Evolutionary conservation across 108 stramenopile genomes (phyloP).

Genomic region (Craspedostauros australis): DNA sequence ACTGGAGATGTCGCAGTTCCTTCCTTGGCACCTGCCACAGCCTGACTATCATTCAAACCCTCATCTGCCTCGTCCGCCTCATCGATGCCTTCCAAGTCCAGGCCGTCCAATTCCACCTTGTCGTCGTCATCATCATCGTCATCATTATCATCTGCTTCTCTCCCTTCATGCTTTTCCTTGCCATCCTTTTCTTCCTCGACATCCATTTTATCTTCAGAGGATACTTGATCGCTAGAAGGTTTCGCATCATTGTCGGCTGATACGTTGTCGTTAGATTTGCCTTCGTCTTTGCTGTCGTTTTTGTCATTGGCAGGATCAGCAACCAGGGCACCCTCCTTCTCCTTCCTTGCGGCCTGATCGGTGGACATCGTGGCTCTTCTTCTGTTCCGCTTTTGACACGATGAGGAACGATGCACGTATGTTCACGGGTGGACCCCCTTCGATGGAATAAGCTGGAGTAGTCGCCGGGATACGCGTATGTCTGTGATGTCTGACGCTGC

Average conservation of each 20-base stretch:
- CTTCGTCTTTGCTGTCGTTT: not conserved
- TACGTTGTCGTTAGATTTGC: not conserved
- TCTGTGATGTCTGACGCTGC: no score
- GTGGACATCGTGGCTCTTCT: no score
- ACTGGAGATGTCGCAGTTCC: no score
- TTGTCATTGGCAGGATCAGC: not conserved
- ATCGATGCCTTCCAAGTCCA: conserved; percentile 52
- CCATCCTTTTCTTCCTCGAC: conserved; percentile 3
- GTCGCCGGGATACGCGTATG: no score
- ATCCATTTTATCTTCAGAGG: no score
- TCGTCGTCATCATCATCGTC: conserved; percentile 32
- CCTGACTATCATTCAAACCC: not conserved
- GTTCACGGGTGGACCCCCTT: no score
- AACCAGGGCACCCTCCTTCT: not conserved
- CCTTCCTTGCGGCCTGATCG: no score
- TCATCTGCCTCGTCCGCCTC: conserved; percentile 12
- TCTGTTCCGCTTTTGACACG: no score
- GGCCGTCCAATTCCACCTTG: conserved; percentile 50
- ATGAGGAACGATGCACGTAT: no score
- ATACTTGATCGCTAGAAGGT: no score
- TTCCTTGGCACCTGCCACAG: no score
- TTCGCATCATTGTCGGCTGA: not conserved
- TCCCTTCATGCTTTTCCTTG: conserved; percentile 2
- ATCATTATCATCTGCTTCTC: conserved; percentile 3
- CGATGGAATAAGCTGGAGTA: no score